A percentile compares a stretch with the other conserved stretches of the same genome.
These are phyloP conservation scores for Starmera amethionina DNA, from an alignment of 805 yeast species.

Conservation along the genomic window DNA sequence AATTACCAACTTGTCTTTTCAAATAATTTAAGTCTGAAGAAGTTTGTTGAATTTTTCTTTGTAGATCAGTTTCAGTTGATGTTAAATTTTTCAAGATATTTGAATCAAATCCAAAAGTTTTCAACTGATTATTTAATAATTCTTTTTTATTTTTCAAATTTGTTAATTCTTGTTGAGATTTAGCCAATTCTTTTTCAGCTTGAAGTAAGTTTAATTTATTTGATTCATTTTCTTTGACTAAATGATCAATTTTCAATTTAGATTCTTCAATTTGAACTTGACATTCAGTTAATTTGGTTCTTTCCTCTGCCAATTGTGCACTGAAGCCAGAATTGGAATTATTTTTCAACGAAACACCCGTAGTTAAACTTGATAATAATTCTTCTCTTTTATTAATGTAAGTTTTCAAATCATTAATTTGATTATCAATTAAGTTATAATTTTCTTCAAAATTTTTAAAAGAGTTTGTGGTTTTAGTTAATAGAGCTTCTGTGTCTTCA, in stretches of 20 bases:
- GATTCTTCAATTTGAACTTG: constrained; percentile 50
- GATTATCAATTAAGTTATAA: constrained; percentile 32
- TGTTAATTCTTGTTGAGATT: constrained; percentile 32
- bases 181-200: constrained; percentile 42
- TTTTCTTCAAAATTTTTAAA: constrained; percentile 34
- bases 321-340: constrained; percentile 65
- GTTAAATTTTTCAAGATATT: constrained; percentile 33
- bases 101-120: constrained; percentile 49
- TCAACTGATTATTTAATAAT: constrained; percentile 31
- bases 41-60: constrained; percentile 33
- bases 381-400: constrained; percentile 59
- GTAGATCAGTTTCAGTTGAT: constrained; percentile 32
- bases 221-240: constrained; percentile 37
- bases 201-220: constrained; percentile 37
- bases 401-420: constrained; percentile 35
- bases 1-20: constrained; percentile 55
- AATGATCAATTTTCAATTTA: constrained; percentile 46
- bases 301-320: constrained; percentile 58
- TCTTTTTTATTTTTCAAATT: constrained; percentile 28
- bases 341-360: constrained; percentile 85
- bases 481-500: constrained; percentile 20
- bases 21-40: constrained; percentile 41
- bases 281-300: constrained; percentile 41
- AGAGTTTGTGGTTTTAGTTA: constrained; percentile 25
- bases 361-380: constrained; percentile 66